A percentile compares a stretch with the other conserved stretches of the same genome.
These are phyloP conservation scores for Globisporangium sylvaticum DNA, from an alignment of 352 stramenopile genomes.

Conservation along the genomic window DNA sequence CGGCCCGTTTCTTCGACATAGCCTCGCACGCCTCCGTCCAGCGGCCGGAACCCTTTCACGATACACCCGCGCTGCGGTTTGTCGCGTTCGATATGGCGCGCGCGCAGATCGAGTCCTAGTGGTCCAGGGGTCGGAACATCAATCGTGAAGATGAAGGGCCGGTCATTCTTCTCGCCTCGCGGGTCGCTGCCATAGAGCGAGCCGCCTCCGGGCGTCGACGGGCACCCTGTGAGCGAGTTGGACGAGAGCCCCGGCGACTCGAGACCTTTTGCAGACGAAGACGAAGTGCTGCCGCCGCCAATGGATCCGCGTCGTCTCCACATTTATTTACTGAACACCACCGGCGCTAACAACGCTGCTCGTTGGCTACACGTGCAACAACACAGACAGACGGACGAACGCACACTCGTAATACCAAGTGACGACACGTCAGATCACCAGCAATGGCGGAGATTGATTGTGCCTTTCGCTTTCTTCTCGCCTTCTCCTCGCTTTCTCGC, in stretches of 20 bases:
- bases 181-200: slow-evolving; percentile 53
- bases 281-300: slow-evolving; percentile 25
- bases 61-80: slow-evolving; percentile 71
- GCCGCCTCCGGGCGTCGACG: slow-evolving; percentile 22
- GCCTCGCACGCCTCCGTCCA: slow-evolving; percentile 41
- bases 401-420: no score
- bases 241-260: slow-evolving; percentile 19
- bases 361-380: background rate
- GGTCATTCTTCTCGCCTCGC: slow-evolving; percentile 34
- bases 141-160: slow-evolving; percentile 63
- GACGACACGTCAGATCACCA: no score
- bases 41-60: slow-evolving; percentile 73
- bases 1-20: slow-evolving; percentile 76
- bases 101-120: slow-evolving; percentile 68
- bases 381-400: background rate
- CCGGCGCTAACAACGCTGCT: background rate
- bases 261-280: slow-evolving; percentile 14
- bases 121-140: slow-evolving; percentile 67
- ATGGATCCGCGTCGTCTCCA: slow-evolving; percentile 55
- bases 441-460: no score
- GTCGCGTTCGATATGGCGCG: slow-evolving; percentile 67
- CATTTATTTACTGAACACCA: slow-evolving; percentile 25
- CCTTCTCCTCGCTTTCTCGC: background rate
- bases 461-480: background rate
- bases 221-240: slow-evolving; percentile 35